Evolutionary conservation across 805 yeast species (phyloP), one percentile per base, ranked within the genome.

Genomic region (Sungouiozyma ichnusensis): DNA sequence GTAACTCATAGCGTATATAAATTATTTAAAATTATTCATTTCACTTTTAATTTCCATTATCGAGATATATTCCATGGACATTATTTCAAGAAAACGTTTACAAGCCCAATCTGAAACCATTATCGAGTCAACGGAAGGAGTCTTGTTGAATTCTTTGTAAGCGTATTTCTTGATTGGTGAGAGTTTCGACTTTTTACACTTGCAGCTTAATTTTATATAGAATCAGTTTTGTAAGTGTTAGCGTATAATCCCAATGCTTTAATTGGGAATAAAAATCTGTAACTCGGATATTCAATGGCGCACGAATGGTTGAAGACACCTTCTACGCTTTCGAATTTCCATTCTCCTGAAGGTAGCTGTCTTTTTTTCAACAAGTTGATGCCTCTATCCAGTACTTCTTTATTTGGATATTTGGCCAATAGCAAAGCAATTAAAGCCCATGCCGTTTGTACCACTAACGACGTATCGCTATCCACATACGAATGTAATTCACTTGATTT

Each of bases 261-360:
- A 52, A 90, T 82, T 1, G 97, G 81, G 62, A 92, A 92, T 44
- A 86, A 66, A 54, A 81, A 90, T 64, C 82, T 79, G 64, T 92
- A 92, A 54, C 86, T 85, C 33, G 97, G 97, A 60, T 92, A 92
- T 62, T 92, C 97, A 55, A 92, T 92, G 2, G 92, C 95, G 66
- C 94, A 69, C 1, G 86, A 77, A 57, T 92, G 97, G 61, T 92
- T 92, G 71, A 92, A 92, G 0, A 92, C 97, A 36, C 99, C 99
- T 63, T 90, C 97, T 20, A 84, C 78, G 24, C 76, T 82, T 53
- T 90, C 95, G 53, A 74, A 79, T 43, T 71, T 67, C 86, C 94
- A 92, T 48, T 85, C 92, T 2, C 99, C 99, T 20, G 79, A 75
- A 1, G 67, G 52, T 32, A 70, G 58, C 57, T 92, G 98, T 48